Evolutionary conservation across 2,329 filamentous ascomycete species (phyloP).

Genomic region (Colletotrichum tanaceti): DNA sequence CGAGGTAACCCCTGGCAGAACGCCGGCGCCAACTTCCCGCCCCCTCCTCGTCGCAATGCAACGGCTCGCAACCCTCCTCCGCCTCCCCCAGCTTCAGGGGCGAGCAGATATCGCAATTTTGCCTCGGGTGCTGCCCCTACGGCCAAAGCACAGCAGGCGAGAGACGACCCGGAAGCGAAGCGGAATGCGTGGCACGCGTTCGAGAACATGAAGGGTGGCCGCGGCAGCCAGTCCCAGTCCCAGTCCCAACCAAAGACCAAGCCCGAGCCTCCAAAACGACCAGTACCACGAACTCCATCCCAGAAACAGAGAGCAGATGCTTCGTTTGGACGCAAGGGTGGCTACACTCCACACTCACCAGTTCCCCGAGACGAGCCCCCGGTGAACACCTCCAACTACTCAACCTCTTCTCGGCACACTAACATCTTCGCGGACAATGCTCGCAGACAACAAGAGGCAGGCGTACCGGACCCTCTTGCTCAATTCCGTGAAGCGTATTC

Average conservation of each 20-base stretch:
- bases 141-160: conserved; percentile 52
- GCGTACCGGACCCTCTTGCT: conserved; percentile 59
- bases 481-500: conserved; percentile 58
- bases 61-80: conserved; percentile 44
- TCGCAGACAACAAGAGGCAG: conserved; percentile 43
- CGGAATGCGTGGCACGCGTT: conserved; percentile 57
- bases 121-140: conserved; percentile 56
- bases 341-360: conserved; percentile 63
- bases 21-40: conserved; percentile 60
- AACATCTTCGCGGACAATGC: conserved; percentile 44
- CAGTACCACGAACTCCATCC: conserved; percentile 62
- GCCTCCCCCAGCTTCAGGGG: conserved; percentile 51
- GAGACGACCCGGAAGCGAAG: conserved; percentile 50
- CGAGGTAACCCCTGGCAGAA: conserved; percentile 69
- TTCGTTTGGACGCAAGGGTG: conserved; percentile 64
- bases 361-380: conserved; percentile 64
- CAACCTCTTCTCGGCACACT: conserved; percentile 49
- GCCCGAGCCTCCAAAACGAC: conserved; percentile 49
- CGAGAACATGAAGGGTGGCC: conserved; percentile 56
- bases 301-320: conserved; percentile 66
- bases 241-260: conserved; percentile 46
- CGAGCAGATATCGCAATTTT: conserved; percentile 60
- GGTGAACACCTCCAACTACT: conserved; percentile 63
- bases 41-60: conserved; percentile 59
- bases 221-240: conserved; percentile 44